These are phyloP conservation scores for Macaranga tanarius DNA, from an alignment of 441 rosid species.

Conservation along the genomic window DNA sequence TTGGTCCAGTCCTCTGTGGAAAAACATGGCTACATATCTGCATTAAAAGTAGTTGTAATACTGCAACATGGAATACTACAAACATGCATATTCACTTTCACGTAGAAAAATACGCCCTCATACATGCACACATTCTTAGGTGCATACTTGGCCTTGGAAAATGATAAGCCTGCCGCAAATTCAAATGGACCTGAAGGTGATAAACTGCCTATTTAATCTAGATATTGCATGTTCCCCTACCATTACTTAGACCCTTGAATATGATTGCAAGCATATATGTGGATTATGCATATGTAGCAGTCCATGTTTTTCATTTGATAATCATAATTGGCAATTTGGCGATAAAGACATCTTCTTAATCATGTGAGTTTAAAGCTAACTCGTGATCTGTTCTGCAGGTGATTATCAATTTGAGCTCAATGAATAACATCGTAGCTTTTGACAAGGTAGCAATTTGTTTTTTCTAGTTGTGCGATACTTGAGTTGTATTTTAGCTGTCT, in stretches of 20 bases:
- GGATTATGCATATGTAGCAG: background rate
- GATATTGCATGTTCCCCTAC: background rate
- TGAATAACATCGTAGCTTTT: slow-evolving; percentile 71
- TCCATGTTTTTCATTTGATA: background rate
- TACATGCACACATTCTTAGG: background rate
- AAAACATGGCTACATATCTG: background rate
- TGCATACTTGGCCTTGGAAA: background rate
- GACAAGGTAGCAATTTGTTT: slow-evolving; percentile 55
- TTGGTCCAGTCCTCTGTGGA: background rate
- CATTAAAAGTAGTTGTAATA: background rate
- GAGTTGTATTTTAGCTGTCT: background rate
- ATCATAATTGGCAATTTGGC: background rate
- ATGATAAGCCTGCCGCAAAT: background rate
- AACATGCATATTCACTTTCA: background rate
- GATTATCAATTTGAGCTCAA: slow-evolving; percentile 67
- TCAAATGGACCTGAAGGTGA: background rate
- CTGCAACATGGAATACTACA: background rate
- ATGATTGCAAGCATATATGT: background rate
- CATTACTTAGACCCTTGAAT: background rate
- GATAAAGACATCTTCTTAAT: background rate
- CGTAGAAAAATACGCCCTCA: background rate
- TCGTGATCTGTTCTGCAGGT: slow-evolving; percentile 46
- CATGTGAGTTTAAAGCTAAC: slow-evolving; percentile 1
- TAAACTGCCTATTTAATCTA: background rate
- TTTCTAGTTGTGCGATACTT: background rate